Conservation (phyloP, 179 eudicot species). For the Camellia oleifera region DNA sequence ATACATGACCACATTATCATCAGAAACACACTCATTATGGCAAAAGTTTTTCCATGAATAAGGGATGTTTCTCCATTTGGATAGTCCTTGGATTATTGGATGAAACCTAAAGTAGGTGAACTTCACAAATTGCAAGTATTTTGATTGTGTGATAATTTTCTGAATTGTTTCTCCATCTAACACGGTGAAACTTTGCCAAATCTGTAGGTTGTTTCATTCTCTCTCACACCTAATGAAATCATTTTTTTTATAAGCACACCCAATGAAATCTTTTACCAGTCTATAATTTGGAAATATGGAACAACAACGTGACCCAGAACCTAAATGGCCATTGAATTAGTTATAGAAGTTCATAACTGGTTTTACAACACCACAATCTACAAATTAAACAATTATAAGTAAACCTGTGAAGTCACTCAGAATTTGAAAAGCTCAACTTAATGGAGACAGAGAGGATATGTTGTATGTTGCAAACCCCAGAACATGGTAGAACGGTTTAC, state of each 20-base stretch:
- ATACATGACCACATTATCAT: background rate
- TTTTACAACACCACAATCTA: background rate
- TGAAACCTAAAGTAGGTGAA: background rate
- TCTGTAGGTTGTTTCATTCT: background rate
- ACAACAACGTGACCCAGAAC: background rate
- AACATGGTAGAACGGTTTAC: background rate
- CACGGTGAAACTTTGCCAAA: background rate
- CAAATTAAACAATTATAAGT: background rate
- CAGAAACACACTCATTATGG: background rate
- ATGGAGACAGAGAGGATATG: background rate
- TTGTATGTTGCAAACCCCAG: background rate
- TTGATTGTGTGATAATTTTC: background rate
- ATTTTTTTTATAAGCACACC: background rate
- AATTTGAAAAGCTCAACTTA: background rate
- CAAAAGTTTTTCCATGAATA: background rate
- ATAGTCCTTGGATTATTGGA: background rate
- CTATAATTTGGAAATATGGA: constrained; percentile 1
- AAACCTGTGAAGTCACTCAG: background rate
- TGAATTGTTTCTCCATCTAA: background rate
- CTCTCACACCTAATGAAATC: background rate
- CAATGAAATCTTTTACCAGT: background rate
- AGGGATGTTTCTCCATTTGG: background rate
- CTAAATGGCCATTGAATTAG: background rate
- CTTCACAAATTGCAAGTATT: background rate
- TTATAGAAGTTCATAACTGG: constrained; percentile 2